Evolutionary conservation across 2,329 filamentous ascomycete genomes (phyloP).

Genomic region (Colletotrichum brevisporum): DNA sequence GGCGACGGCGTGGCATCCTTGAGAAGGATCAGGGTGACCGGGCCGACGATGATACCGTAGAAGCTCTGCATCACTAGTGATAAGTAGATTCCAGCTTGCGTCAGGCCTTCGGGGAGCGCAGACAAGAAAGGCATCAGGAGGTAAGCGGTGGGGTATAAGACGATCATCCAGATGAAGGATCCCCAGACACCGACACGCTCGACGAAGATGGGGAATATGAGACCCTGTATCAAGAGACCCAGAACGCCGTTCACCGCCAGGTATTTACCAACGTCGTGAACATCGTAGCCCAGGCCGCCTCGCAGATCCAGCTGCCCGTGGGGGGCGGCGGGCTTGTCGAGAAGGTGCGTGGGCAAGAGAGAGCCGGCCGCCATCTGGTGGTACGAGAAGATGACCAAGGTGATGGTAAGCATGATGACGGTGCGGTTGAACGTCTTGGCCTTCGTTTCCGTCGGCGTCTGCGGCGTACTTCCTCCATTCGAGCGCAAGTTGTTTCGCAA

Average conservation of each 20-base stretch:
- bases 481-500: conserved; percentile 15
- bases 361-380: conserved; percentile 62
- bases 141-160: conserved; percentile 77
- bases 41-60: conserved; percentile 77
- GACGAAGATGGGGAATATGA: conserved; percentile 77
- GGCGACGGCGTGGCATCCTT: conserved; percentile 78
- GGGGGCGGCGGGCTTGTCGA: conserved; percentile 51
- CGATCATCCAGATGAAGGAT: conserved; percentile 74
- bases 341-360: conserved; percentile 59
- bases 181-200: conserved; percentile 76
- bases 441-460: conserved; percentile 1
- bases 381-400: conserved; percentile 58
- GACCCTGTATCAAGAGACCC: conserved; percentile 79
- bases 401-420: conserved; percentile 57
- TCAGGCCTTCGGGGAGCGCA: conserved; percentile 64
- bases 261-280: conserved; percentile 76
- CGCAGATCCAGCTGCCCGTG: conserved; percentile 56
- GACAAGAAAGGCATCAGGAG: conserved; percentile 78
- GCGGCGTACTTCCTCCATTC: conserved; percentile 2
- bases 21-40: conserved; percentile 78
- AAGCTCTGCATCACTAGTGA: conserved; percentile 76
- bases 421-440: conserved; percentile 53
- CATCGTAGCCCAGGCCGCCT: conserved; percentile 76
- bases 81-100: conserved; percentile 75
- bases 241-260: conserved; percentile 79